Conservation (phyloP, 2,329 filamentous ascomycete genomes). For the Furcasterigmium furcatum region DNA sequence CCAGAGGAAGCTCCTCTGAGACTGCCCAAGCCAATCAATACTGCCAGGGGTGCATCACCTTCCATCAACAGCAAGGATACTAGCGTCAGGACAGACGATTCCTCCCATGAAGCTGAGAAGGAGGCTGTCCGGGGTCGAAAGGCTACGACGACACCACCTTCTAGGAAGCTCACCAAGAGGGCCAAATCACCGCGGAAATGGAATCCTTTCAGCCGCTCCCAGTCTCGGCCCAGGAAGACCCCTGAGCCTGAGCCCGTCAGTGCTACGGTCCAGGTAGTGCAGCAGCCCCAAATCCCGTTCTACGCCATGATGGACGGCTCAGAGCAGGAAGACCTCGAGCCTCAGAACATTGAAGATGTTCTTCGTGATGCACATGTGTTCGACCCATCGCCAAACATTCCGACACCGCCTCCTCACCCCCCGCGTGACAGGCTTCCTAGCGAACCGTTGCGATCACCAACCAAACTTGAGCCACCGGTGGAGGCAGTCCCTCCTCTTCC, state of each 20-base stretch:
- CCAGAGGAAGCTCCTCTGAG: constrained; percentile 39
- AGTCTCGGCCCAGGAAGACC: constrained; percentile 36
- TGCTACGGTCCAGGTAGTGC: constrained; percentile 44
- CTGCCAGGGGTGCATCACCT: constrained; percentile 37
- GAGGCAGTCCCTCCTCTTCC: not conserved
- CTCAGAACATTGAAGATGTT: constrained; percentile 37
- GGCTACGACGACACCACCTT: constrained; percentile 19
- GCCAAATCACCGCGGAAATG: constrained; percentile 56
- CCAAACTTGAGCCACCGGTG: too few species aligned
- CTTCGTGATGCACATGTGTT: constrained; percentile 46
- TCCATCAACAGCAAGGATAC: constrained; percentile 56
- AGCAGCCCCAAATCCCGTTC: constrained; percentile 43
- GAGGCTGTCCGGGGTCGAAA: constrained; percentile 27
- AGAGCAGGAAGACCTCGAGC: constrained; percentile 47
- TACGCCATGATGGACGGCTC: constrained; percentile 61
- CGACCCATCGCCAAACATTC: constrained; percentile 3
- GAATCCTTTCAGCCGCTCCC: constrained; percentile 60
- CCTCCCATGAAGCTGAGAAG: constrained; percentile 36
- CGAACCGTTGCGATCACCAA: not conserved
- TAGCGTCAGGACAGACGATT: constrained; percentile 55
- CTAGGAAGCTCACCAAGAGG: constrained; percentile 55
- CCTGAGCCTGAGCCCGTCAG: constrained; percentile 36
- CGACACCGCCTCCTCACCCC: constrained; percentile 6
- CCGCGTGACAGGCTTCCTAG: not conserved
- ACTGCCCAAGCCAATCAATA: constrained; percentile 52